These are phyloP conservation scores for Cystobasidium tubakii DNA, from an alignment of 768 basidiomycete species.

Conservation along the genomic window DNA sequence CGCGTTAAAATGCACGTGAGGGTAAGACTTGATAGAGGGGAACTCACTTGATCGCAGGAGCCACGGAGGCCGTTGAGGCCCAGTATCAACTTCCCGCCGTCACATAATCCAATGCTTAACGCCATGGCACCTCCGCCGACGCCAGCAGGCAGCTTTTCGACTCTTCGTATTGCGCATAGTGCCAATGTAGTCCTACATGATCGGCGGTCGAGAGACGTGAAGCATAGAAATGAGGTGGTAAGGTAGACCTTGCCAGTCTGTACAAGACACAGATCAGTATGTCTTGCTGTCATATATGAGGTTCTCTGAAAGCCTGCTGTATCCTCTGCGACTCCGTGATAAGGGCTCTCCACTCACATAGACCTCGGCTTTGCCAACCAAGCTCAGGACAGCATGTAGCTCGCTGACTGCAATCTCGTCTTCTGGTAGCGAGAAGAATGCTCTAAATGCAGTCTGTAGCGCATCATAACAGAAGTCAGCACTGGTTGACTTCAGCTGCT, in stretches of 20 bases:
- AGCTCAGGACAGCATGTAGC: slow-evolving; percentile 43
- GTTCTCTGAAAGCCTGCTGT: too few species aligned
- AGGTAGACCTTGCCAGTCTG: slow-evolving; percentile 87
- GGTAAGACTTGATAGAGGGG: not conserved
- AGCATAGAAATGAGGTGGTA: slow-evolving; percentile 81
- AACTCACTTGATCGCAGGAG: slow-evolving; percentile 57
- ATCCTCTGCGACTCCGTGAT: not conserved
- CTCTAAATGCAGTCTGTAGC: slow-evolving; percentile 39
- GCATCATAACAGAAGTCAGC: not conserved
- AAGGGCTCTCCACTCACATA: slow-evolving; percentile 40
- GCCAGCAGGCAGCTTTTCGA: slow-evolving; percentile 81
- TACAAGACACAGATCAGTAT: not conserved
- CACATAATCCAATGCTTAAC: slow-evolving; percentile 88
- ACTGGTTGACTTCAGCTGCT: too few species aligned
- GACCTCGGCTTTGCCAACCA: slow-evolving; percentile 42
- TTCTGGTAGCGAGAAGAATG: slow-evolving; percentile 44
- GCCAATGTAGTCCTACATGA: slow-evolving; percentile 87
- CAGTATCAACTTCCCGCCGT: slow-evolving; percentile 82
- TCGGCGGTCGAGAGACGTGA: slow-evolving; percentile 82
- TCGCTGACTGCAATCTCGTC: slow-evolving; percentile 42
- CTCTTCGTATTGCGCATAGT: slow-evolving; percentile 81
- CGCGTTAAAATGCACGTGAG: not conserved
- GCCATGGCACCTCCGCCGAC: slow-evolving; percentile 82
- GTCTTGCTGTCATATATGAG: too few species aligned
- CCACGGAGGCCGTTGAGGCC: slow-evolving; percentile 89